Conservation (phyloP, 2,329 filamentous ascomycete species). For the Sclerotinia borealis region DNA sequence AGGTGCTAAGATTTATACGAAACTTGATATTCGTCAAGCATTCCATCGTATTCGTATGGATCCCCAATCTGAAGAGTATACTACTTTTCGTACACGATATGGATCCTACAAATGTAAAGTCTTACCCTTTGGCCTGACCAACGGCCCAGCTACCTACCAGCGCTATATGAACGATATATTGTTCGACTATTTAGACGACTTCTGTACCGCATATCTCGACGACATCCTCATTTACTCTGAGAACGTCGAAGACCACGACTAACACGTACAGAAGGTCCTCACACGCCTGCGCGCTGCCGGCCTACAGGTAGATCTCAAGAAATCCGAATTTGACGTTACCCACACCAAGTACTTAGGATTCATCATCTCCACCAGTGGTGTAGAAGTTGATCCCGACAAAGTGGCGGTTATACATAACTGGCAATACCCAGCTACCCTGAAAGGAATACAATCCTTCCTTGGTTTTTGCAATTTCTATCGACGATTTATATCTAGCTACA, state of each 20-base stretch:
- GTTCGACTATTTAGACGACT: too few relatives aligned
- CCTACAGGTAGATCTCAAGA: conserved; percentile 11
- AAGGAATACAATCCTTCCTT: too few relatives aligned
- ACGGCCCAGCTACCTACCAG: conserved; percentile 12
- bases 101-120: conserved; percentile 22
- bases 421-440: too few relatives aligned
- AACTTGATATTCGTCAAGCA: conserved; percentile 12
- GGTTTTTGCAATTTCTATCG: too few relatives aligned
- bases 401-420: neutral
- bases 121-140: conserved; percentile 14
- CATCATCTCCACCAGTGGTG: conserved; percentile 5
- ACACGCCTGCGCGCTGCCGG: too few relatives aligned
- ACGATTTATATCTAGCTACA: too few relatives aligned
- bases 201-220: too few relatives aligned
- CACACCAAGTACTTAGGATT: conserved; percentile 12
- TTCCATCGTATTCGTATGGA: conserved; percentile 17
- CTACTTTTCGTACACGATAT: conserved; percentile 18
- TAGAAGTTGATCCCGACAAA: conserved; percentile 5
- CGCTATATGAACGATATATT: too few relatives aligned
- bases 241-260: too few relatives aligned
- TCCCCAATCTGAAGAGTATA: conserved; percentile 18
- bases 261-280: too few relatives aligned
- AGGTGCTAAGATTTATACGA: conserved; percentile 12
- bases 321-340: conserved; percentile 2
- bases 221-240: too few relatives aligned